phyloP scores from a whole-genome alignment of 306 rosid genomes.

The Dalbergia oliveri region DNA sequence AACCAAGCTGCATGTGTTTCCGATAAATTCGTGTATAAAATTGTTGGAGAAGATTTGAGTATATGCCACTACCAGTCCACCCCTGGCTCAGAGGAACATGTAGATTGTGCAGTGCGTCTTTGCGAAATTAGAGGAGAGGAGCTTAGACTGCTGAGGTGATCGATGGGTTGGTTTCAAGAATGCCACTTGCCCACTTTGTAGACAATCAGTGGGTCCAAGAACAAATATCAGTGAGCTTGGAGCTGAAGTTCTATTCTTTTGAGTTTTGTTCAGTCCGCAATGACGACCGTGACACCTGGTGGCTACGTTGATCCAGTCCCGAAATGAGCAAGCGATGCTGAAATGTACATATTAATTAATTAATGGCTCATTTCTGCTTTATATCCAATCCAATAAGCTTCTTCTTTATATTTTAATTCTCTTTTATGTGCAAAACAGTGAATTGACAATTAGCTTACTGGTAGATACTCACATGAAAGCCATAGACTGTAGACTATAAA shows the following conservation, averaged over 20 bases:
- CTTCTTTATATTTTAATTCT: too few relatives aligned
- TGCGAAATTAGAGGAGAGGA: constrained; percentile 59
- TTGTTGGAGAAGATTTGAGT: neutral
- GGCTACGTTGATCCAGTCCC: constrained; percentile 53
- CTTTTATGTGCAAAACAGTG: too few relatives aligned
- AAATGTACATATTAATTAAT: too few relatives aligned
- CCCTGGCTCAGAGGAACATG: constrained; percentile 24
- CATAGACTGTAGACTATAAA: too few relatives aligned
- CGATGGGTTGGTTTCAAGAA: constrained; percentile 45
- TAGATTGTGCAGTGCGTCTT: constrained; percentile 62
- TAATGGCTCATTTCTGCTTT: too few relatives aligned
- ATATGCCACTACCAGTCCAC: neutral
- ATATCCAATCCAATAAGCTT: too few relatives aligned
- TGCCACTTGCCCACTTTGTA: constrained; percentile 65
- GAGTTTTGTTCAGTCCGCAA: constrained; percentile 39
- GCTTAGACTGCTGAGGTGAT: constrained; percentile 55
- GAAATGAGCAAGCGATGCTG: too few relatives aligned
- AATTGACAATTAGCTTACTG: too few relatives aligned
- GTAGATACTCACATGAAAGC: too few relatives aligned
- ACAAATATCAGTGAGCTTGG: constrained; percentile 26
- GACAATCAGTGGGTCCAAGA: constrained; percentile 41
- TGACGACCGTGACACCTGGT: constrained; percentile 53
- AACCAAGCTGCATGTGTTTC: neutral
- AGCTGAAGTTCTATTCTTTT: constrained; percentile 45
- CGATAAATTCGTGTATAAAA: neutral